phyloP scores from a whole-genome alignment of 2,329 filamentous ascomycete species.

The Colletotrichum lentis region DNA sequence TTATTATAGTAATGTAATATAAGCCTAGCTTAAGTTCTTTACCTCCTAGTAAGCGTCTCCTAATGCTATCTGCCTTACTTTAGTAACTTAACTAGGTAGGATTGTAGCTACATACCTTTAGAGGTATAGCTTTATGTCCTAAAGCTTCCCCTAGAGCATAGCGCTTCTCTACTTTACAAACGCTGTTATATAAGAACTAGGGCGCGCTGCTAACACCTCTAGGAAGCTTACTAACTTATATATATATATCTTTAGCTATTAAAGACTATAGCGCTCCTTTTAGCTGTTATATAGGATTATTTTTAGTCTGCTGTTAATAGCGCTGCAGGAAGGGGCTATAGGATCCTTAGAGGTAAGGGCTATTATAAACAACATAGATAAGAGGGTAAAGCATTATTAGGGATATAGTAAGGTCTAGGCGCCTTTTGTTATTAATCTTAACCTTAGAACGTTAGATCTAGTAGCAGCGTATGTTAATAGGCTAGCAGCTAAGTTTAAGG shows the following conservation, averaged over 20 bases:
- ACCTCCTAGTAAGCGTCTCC: constrained; percentile 19
- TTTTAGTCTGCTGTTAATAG: constrained; percentile 10
- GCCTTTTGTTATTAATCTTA: constrained; percentile 16
- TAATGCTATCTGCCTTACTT: constrained; percentile 9
- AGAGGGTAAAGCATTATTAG: constrained; percentile 18
- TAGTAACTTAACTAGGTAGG: background rate
- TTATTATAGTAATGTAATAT: constrained; percentile 6
- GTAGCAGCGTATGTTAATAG: constrained; percentile 1
- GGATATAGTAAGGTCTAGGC: background rate
- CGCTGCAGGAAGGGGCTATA: constrained; percentile 10
- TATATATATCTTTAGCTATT: constrained; percentile 16
- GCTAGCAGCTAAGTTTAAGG: constrained; percentile 23
- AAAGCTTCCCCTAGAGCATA: constrained; percentile 23
- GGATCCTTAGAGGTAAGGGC: constrained; percentile 16
- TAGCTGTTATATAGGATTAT: constrained; percentile 4
- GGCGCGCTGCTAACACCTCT: background rate
- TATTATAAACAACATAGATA: constrained; percentile 10
- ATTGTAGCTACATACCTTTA: constrained; percentile 9
- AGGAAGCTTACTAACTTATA: constrained; percentile 1
- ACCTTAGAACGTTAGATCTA: constrained; percentile 4
- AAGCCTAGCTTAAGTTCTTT: constrained; percentile 7
- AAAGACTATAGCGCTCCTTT: constrained; percentile 15
- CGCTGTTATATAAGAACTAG: background rate
- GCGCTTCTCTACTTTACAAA: constrained; percentile 23
- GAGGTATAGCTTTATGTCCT: background rate